phyloP scores from a whole-genome alignment of 1,139 yeast genomes.

The Zygosaccharomyces pseudobailii region DNA sequence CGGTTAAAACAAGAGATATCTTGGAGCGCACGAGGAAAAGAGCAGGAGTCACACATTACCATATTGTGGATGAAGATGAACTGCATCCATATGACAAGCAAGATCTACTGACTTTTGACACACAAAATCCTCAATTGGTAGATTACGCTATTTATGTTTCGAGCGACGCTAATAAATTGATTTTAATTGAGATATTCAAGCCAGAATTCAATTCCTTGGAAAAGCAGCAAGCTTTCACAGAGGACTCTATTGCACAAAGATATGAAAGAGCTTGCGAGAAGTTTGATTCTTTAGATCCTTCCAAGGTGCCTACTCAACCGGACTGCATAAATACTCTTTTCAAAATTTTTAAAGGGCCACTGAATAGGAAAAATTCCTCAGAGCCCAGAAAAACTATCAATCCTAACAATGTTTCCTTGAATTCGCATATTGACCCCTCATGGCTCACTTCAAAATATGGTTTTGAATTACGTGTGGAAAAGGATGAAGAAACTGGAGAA shows the following conservation, averaged over 20 bases:
- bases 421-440: constrained; percentile 51
- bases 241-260: constrained; percentile 38
- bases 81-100: constrained; percentile 36
- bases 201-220: constrained; percentile 39
- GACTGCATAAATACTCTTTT: constrained; percentile 55
- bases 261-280: constrained; percentile 33
- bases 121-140: constrained; percentile 22
- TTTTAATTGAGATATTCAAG: constrained; percentile 41
- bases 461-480: constrained; percentile 36
- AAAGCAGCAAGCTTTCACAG: constrained; percentile 36
- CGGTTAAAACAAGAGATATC: constrained; percentile 33
- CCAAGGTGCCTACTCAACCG: constrained; percentile 43
- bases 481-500: constrained; percentile 38
- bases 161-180: constrained; percentile 38
- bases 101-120: constrained; percentile 31
- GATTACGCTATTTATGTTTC: constrained; percentile 46
- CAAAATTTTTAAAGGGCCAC: constrained; percentile 60
- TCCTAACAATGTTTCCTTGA: constrained; percentile 45
- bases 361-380: constrained; percentile 38
- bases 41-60: constrained; percentile 33
- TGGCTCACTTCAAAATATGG: constrained; percentile 46
- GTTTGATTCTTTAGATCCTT: constrained; percentile 27
- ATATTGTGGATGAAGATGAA: constrained; percentile 30
- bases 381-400: constrained; percentile 52
- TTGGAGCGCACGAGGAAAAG: constrained; percentile 24